Percentiles rank a stretch among this genome's conserved stretches.
phyloP scores from a whole-genome alignment of 768 basidiomycete genomes.

The Boletus rex-veris region DNA sequence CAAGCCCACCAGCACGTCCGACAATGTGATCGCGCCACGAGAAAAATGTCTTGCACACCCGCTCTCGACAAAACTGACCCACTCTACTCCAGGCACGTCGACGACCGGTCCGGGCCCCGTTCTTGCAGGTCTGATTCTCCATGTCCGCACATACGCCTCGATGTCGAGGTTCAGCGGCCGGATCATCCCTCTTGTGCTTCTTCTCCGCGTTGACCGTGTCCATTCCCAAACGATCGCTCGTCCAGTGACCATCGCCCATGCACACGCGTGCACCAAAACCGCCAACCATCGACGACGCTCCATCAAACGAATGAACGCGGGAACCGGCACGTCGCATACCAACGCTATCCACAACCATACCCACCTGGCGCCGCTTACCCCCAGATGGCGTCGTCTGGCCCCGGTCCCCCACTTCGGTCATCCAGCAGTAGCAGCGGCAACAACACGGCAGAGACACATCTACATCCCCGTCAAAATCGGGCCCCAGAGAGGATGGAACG shows the following conservation, averaged over 20 bases:
- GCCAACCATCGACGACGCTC: neutral
- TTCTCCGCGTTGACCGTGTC: neutral
- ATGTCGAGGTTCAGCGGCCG: conserved; percentile 10
- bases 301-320: neutral
- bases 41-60: conserved; percentile 5
- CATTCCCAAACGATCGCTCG: neutral
- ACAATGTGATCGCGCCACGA: conserved; percentile 10
- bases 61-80: conserved; percentile 1
- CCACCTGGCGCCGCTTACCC: neutral
- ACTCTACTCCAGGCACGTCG: neutral
- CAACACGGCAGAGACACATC: neutral
- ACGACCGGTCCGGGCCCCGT: neutral
- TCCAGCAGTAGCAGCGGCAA: neutral
- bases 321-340: neutral
- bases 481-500: neutral
- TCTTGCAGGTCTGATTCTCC: neutral
- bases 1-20: neutral
- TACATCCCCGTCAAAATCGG: neutral
- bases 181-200: conserved; percentile 11
- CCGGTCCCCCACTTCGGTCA: neutral
- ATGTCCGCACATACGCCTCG: neutral
- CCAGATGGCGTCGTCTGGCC: neutral
- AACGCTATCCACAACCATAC: neutral
- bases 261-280: neutral
- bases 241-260: neutral